Base-by-base conservation (phyloP, 208 protist species). In the Leishmania turanica region DNA sequence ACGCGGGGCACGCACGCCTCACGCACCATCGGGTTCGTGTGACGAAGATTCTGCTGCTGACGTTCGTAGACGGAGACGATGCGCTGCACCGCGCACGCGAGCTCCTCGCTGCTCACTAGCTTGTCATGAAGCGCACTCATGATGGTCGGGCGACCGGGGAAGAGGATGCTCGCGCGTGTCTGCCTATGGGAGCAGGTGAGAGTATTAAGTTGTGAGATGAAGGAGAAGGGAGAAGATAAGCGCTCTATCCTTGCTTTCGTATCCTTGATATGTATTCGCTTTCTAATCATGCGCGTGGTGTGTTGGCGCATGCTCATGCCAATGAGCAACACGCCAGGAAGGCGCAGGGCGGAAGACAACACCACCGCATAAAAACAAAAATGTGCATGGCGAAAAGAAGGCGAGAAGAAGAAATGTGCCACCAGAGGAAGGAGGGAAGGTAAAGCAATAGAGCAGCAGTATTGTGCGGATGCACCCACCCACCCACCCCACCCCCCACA, bases 1-100 rank as follows among this genome's bases (percentile, higher is more conserved):
- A 96, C 69, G n/a, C 90, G 90, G 3, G 79, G 83, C 60, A 83
- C 79, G n/a, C 58, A 71, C 66, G 77, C 68, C 76, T 81, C 83
- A 21, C 74, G 53, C 45, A 83, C 56, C 47, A 68, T 80, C 19
- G 80, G 75, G 78, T 86, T 86, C 58, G 70, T 34, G 56, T 81
- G 47, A n/a, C 74, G 74, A 7, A 82, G 60, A 60, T 78, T 77
- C 60, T 82, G 71, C 3, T 37, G 58, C 72, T 85, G 79, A 53
- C 58, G 54, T 54, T 84, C 84, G 77, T 84, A 84, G 24, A 53
- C 54, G 31, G 27, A 15, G 37, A 87, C 71, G 49, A 87, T 81
- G 34, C 62, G 81, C n/a, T 79, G 71, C 37, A 87, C 84, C 2
- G 65, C 79, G 21, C 66, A 45, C 37, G 58, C 56, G 54, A 85